Conservation (phyloP, 176 grass and related monocot species). For the Oryza meyeriana region DNA sequence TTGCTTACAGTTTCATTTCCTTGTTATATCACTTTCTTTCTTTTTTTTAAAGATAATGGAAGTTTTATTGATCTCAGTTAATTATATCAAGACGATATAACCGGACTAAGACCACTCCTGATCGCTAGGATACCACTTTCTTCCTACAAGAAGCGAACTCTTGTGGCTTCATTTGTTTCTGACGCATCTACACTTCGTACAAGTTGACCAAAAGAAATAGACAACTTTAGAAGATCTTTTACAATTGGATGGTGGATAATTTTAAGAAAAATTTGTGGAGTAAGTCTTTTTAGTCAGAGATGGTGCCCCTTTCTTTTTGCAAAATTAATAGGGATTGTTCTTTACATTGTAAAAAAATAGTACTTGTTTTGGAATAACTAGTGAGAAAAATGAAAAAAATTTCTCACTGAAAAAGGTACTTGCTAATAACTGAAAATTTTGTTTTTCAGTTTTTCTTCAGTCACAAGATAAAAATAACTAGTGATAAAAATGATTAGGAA, state of each 20-base stretch:
- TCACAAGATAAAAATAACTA: not conserved
- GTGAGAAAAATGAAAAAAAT: too few relatives aligned
- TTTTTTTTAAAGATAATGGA: too few relatives aligned
- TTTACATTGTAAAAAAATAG: not conserved
- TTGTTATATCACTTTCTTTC: not conserved
- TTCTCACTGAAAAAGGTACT: too few relatives aligned
- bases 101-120: too few relatives aligned
- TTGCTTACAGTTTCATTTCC: not conserved
- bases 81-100: too few relatives aligned
- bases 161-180: not conserved
- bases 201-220: not conserved
- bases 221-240: not conserved
- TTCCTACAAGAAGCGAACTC: not conserved
- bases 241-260: not conserved
- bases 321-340: not conserved
- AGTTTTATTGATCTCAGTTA: too few relatives aligned
- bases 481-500: too few relatives aligned
- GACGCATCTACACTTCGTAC: not conserved
- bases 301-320: not conserved
- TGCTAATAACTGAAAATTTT: too few relatives aligned
- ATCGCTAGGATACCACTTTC: too few relatives aligned
- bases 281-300: not conserved
- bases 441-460: too few relatives aligned
- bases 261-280: not conserved
- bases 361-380: not conserved